Evolutionary conservation across 2,329 filamentous ascomycete genomes (phyloP).

Genomic region (Ustulina deusta): DNA sequence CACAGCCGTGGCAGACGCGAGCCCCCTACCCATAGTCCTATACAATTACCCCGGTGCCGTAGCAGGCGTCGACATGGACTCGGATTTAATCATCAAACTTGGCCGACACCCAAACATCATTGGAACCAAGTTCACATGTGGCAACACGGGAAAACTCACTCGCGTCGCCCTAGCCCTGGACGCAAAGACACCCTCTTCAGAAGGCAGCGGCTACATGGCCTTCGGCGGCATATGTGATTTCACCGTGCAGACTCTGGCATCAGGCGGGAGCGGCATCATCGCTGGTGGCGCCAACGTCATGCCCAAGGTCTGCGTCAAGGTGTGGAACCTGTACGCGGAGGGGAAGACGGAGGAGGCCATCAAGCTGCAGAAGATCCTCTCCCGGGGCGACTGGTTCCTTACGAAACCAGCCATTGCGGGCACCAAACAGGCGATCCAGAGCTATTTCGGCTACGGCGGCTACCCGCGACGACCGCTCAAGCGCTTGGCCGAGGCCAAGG

Average conservation of each 20-base stretch:
- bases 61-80: slow-evolving; percentile 89
- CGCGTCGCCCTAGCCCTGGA: slow-evolving; percentile 79
- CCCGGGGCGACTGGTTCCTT: slow-evolving; percentile 83
- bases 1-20: slow-evolving; percentile 78
- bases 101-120: slow-evolving; percentile 85
- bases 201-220: slow-evolving; percentile 80
- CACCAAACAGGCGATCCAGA: slow-evolving; percentile 86
- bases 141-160: slow-evolving; percentile 89
- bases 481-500: slow-evolving; percentile 69
- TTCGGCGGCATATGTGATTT: slow-evolving; percentile 92
- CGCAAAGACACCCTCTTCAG: slow-evolving; percentile 72
- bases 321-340: slow-evolving; percentile 80
- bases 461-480: slow-evolving; percentile 79
- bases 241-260: slow-evolving; percentile 82
- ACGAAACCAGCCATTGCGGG: slow-evolving; percentile 86
- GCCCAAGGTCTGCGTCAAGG: slow-evolving; percentile 81
- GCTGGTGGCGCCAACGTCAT: slow-evolving; percentile 87
- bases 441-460: slow-evolving; percentile 84
- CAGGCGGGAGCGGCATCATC: slow-evolving; percentile 85
- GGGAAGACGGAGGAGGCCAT: slow-evolving; percentile 82
- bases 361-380: slow-evolving; percentile 80
- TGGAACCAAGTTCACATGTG: slow-evolving; percentile 92
- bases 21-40: slow-evolving; percentile 81
- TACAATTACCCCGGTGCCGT: slow-evolving; percentile 95
- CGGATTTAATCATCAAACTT: slow-evolving; percentile 83